Conservation (phyloP, 106 monocot species). For the Dactylorhiza incarnata region DNA sequence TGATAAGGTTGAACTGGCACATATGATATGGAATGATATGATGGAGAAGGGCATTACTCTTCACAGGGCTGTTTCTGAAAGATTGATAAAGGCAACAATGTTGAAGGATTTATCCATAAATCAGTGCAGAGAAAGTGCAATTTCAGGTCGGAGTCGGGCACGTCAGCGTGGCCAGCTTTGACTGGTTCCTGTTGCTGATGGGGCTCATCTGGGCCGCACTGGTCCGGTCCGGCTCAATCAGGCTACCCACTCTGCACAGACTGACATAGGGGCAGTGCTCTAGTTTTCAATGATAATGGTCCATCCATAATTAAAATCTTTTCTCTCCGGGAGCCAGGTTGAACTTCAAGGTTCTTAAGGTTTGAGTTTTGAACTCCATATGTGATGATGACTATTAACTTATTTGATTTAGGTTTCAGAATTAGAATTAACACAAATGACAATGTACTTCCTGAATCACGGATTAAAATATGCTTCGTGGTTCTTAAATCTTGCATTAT, state of each 20-base stretch:
- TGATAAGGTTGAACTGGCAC: conserved; percentile 39
- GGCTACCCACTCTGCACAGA: not conserved
- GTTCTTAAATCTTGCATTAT: not conserved
- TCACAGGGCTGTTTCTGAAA: conserved; percentile 40
- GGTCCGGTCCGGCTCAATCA: not conserved
- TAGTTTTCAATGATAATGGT: not conserved
- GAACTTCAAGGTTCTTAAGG: not conserved
- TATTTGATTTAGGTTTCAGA: not conserved
- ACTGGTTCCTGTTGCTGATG: not conserved
- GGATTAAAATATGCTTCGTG: not conserved
- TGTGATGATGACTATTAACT: not conserved
- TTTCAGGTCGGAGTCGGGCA: not conserved
- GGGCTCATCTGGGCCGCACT: not conserved
- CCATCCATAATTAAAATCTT: not conserved
- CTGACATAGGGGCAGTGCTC: not conserved
- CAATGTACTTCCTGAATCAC: not conserved
- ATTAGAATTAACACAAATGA: not conserved
- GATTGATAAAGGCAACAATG: conserved; percentile 49
- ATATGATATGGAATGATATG: conserved; percentile 73
- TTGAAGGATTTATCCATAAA: not conserved
- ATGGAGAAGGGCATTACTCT: conserved; percentile 83
- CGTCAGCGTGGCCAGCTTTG: not conserved
- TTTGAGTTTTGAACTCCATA: not conserved
- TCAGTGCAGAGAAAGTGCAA: not conserved
- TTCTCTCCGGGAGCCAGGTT: not conserved